Conservation (phyloP, 768 basidiomycete genomes). For the Pulveroboletus sp. region DNA sequence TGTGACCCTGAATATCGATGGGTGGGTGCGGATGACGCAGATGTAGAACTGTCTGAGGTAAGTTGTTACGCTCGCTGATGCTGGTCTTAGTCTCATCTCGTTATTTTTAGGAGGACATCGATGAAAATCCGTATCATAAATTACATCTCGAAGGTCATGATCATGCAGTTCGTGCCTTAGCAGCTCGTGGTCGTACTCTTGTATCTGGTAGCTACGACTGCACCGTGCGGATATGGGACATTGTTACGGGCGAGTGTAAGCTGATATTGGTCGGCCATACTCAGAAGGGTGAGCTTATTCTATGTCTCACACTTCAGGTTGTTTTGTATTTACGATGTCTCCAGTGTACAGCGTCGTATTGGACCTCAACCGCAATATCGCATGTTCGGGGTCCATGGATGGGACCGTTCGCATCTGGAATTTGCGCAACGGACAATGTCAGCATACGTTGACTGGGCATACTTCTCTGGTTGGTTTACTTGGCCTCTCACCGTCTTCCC, state of each 20-base stretch:
- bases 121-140: slow-evolving; percentile 86
- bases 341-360: slow-evolving; percentile 94
- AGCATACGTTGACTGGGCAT: slow-evolving; percentile 82
- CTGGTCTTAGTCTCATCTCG: slow-evolving; percentile 3
- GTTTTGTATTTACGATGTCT: slow-evolving; percentile 5
- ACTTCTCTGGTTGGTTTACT: slow-evolving; percentile 93
- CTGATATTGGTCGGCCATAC: slow-evolving; percentile 83
- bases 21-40: slow-evolving; percentile 55
- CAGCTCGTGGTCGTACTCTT: slow-evolving; percentile 81
- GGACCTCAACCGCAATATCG: slow-evolving; percentile 80
- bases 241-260: slow-evolving; percentile 74
- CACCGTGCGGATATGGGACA: slow-evolving; percentile 94
- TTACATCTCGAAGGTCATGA: slow-evolving; percentile 84
- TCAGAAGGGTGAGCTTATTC: slow-evolving; percentile 65
- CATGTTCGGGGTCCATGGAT: slow-evolving; percentile 98
- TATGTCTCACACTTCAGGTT: slow-evolving; percentile 3
- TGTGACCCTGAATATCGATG: slow-evolving; percentile 74
- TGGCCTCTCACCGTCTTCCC: slow-evolving; percentile 80
- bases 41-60: slow-evolving; percentile 54
- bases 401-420: slow-evolving; percentile 96
- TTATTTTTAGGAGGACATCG: slow-evolving; percentile 51
- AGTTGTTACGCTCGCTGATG: slow-evolving; percentile 3
- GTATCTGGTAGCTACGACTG: slow-evolving; percentile 97
- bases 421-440: slow-evolving; percentile 72
- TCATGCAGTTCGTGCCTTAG: slow-evolving; percentile 88